Conservation (phyloP, 2,329 filamentous ascomycete species). For the Hypoxylon sp. region DNA sequence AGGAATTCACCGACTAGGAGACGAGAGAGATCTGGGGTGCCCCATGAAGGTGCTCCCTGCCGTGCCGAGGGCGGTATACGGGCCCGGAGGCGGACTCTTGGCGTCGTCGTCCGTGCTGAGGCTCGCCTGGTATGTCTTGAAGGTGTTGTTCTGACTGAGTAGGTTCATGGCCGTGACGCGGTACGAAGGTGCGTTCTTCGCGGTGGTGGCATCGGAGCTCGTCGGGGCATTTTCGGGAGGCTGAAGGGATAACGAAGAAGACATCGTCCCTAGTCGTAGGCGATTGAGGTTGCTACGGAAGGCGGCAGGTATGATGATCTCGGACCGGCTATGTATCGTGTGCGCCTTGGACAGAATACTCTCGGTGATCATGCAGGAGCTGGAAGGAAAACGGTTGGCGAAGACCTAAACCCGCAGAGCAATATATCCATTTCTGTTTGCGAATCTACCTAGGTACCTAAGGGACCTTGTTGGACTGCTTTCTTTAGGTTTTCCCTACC, state of each 20-base stretch:
- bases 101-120: neutral
- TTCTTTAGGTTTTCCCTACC: neutral
- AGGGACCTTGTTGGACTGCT: neutral
- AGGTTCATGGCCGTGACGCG: slow-evolving; percentile 4
- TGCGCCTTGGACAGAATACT: neutral
- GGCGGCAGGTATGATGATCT: neutral
- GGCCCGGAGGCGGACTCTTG: neutral
- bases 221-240: neutral
- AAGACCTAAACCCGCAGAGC: neutral
- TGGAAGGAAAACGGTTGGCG: neutral
- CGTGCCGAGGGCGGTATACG: slow-evolving; percentile 4
- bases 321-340: neutral
- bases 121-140: neutral
- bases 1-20: neutral
- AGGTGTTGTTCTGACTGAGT: neutral
- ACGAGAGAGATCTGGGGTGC: neutral
- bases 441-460: too few relatives aligned
- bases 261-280: neutral
- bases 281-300: neutral
- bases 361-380: neutral
- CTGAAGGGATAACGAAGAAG: neutral
- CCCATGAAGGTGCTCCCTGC: neutral
- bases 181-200: neutral
- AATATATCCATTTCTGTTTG: neutral
- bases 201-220: neutral